Percentiles rank a stretch among this genome's conserved stretches.
Conservation (phyloP, 352 stramenopile genomes). For the Phytophthora kernoviae region DNA sequence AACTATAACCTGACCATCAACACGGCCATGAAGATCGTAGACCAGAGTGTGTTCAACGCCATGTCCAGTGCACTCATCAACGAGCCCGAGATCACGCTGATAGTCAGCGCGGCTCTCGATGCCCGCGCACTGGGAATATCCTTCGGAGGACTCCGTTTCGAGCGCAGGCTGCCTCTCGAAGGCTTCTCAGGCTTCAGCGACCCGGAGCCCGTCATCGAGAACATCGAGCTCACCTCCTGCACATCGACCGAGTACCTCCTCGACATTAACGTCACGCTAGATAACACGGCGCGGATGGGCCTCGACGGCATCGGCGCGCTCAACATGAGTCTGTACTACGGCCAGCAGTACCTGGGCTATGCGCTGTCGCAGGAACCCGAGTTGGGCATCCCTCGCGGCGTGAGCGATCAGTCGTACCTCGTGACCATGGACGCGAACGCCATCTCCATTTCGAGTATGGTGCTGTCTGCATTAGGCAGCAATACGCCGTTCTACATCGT, state of each 20-base stretch:
- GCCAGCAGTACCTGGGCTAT: slow-evolving; percentile 64
- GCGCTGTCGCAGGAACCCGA: slow-evolving; percentile 46
- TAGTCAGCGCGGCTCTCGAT: slow-evolving; percentile 36
- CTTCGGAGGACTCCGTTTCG: slow-evolving; percentile 50
- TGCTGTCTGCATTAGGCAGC: slow-evolving; percentile 33
- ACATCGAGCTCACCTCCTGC: slow-evolving; percentile 51
- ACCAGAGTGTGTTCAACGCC: slow-evolving; percentile 45
- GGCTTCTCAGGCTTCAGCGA: slow-evolving; percentile 56
- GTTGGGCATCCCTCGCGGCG: slow-evolving; percentile 53
- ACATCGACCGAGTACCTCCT: slow-evolving; percentile 37
- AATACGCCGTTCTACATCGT: slow-evolving; percentile 58
- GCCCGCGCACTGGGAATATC: slow-evolving; percentile 46
- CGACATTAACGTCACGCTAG: slow-evolving; percentile 57
- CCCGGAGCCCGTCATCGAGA: slow-evolving; percentile 50
- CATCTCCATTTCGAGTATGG: slow-evolving; percentile 42
- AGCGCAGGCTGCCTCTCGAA: slow-evolving; percentile 49
- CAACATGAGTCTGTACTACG: slow-evolving; percentile 75
- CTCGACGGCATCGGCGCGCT: slow-evolving; percentile 60
- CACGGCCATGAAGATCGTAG: slow-evolving; percentile 39
- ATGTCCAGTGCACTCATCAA: slow-evolving; percentile 49
- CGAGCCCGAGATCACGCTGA: slow-evolving; percentile 41
- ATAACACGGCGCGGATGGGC: slow-evolving; percentile 53
- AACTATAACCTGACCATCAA: slow-evolving; percentile 57
- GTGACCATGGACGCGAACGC: slow-evolving; percentile 40
- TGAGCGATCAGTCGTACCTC: slow-evolving; percentile 48